These are phyloP conservation scores for Kazachstania bromeliacearum DNA, from an alignment of 805 yeast species.

Conservation along the genomic window DNA sequence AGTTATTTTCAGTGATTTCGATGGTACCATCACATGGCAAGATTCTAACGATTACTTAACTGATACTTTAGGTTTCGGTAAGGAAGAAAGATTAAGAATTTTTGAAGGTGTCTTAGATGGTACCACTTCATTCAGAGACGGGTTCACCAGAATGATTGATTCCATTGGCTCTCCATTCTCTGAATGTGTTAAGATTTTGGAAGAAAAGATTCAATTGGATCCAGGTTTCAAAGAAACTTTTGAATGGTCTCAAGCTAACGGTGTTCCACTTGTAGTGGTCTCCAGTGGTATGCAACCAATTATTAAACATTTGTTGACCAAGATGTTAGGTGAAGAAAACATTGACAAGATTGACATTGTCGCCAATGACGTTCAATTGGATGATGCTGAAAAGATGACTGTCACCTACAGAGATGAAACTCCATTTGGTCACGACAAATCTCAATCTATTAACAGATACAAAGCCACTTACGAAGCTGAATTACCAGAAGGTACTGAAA, in stretches of 20 bases:
- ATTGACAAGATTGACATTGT: constrained; percentile 65
- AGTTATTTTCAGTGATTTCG: constrained; percentile 94
- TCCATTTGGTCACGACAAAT: constrained; percentile 90
- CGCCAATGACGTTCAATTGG: constrained; percentile 61
- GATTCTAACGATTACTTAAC: constrained; percentile 91
- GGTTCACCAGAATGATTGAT: constrained; percentile 75
- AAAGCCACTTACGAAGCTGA: constrained; percentile 27
- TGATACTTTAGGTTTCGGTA: constrained; percentile 82
- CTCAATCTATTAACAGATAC: constrained; percentile 55
- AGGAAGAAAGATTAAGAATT: constrained; percentile 50
- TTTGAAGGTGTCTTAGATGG: constrained; percentile 68
- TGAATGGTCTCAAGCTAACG: constrained; percentile 61
- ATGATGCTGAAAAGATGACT: constrained; percentile 60
- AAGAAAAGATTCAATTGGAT: constrained; percentile 64
- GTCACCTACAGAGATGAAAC: constrained; percentile 81
- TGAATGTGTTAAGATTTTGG: constrained; percentile 65
- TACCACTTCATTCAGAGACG: constrained; percentile 63
- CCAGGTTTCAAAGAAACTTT: constrained; percentile 83
- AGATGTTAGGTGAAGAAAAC: constrained; percentile 70
- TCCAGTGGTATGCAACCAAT: constrained; percentile 93
- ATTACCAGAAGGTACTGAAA: constrained; percentile 25
- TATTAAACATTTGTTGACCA: constrained; percentile 64
- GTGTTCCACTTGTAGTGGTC: constrained; percentile 78
- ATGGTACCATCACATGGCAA: constrained; percentile 92
- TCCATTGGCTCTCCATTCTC: constrained; percentile 69